Evolutionary conservation across 2,329 filamentous ascomycete genomes (phyloP).

Genomic region (Alternaria solani): DNA sequence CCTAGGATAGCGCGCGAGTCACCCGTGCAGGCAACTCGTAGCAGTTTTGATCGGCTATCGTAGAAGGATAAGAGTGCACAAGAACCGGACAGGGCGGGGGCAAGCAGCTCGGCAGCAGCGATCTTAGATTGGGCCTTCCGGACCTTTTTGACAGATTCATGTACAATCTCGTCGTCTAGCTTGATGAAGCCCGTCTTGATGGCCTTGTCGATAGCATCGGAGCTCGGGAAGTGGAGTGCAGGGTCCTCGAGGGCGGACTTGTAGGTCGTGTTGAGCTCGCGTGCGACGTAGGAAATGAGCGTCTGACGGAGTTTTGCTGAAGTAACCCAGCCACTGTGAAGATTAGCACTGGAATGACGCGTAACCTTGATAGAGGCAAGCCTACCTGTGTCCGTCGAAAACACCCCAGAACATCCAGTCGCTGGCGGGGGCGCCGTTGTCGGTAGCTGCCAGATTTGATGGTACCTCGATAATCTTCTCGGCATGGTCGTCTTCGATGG

Average conservation of each 20-base stretch:
- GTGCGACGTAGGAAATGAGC: constrained; percentile 89
- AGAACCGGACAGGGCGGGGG: constrained; percentile 93
- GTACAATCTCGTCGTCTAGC: constrained; percentile 92
- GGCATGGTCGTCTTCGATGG: constrained; percentile 97
- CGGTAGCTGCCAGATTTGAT: constrained; percentile 63
- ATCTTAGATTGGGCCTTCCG: constrained; percentile 87
- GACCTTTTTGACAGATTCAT: constrained; percentile 91
- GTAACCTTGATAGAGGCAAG: constrained; percentile 27
- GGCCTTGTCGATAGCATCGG: constrained; percentile 84
- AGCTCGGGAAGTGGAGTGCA: constrained; percentile 69
- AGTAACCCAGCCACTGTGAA: constrained; percentile 87
- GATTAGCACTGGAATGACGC: constrained; percentile 12
- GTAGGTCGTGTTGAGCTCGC: constrained; percentile 92
- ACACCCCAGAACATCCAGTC: constrained; percentile 99
- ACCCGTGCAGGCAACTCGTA: constrained; percentile 94
- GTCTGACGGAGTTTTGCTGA: constrained; percentile 94
- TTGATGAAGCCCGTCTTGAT: constrained; percentile 92
- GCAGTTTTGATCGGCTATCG: constrained; percentile 82
- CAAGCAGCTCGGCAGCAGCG: constrained; percentile 89
- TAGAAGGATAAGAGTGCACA: constrained; percentile 97
- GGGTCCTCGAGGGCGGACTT: constrained; percentile 71
- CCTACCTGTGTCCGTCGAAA: constrained; percentile 94
- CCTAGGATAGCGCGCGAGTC: constrained; percentile 96
- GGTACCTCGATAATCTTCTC: constrained; percentile 97
- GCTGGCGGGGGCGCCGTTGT: constrained; percentile 65